Evolutionary conservation across 192 early-diverging fungal species (phyloP).

Genomic region (Backusella australiensis): DNA sequence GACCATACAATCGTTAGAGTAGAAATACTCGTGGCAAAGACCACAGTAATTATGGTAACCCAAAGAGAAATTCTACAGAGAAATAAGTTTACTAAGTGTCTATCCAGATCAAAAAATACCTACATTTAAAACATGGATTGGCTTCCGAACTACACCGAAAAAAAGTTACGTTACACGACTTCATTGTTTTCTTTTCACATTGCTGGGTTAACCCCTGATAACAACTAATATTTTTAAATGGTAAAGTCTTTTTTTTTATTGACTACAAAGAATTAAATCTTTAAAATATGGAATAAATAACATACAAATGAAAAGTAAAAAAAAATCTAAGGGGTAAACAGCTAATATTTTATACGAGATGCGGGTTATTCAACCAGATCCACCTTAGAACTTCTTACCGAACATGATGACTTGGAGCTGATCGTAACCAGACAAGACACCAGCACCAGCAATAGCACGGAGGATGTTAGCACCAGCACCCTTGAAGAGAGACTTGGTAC

Average conservation of each 20-base stretch:
- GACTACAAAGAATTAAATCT: slow-evolving; percentile 3
- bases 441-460: slow-evolving; percentile 96
- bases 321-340: slow-evolving; percentile 2
- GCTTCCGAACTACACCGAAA: not conserved
- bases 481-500: slow-evolving; percentile 95
- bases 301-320: slow-evolving; percentile 3
- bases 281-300: slow-evolving; percentile 10
- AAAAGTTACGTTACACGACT: not conserved
- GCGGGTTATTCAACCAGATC: not conserved
- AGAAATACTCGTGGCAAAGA: not conserved
- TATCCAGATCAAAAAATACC: not conserved
- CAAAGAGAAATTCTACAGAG: not conserved
- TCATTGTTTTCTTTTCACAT: slow-evolving; percentile 1
- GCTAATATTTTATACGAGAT: slow-evolving; percentile 6
- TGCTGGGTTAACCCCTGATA: not conserved
- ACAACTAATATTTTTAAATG: not conserved
- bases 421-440: slow-evolving; percentile 85
- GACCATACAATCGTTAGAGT: not conserved
- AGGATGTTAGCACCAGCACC: slow-evolving; percentile 99
- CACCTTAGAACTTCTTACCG: slow-evolving; percentile 29
- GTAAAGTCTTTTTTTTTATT: not conserved
- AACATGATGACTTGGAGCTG: slow-evolving; percentile 44
- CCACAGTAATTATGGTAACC: not conserved
- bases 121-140: not conserved
- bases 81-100: too few species aligned